Percentiles rank a stretch among this genome's conserved stretches.
Evolutionary conservation across 2,329 filamentous ascomycete species (phyloP).

Genomic region (Rhytidhysteron rufulum): DNA sequence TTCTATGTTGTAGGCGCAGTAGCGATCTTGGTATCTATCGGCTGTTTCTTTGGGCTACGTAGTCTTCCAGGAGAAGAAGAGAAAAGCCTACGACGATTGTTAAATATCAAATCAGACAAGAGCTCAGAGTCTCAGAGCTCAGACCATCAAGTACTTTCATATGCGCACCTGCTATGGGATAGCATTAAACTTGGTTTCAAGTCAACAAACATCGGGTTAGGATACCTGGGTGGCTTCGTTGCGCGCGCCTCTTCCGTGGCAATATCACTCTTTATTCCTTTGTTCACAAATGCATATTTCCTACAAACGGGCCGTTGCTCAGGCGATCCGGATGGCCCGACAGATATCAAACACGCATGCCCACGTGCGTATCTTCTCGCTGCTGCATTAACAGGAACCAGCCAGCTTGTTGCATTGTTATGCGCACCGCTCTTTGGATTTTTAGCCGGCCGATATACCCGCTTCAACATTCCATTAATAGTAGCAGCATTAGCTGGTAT

Average conservation of each 20-base stretch:
- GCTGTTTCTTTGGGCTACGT: constrained; percentile 75
- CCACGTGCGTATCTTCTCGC: constrained; percentile 83
- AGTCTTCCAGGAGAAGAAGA: constrained; percentile 66
- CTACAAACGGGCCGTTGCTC: constrained; percentile 72
- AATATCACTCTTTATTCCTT: constrained; percentile 89
- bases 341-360: constrained; percentile 79
- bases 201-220: constrained; percentile 75
- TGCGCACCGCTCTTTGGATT: constrained; percentile 86
- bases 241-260: constrained; percentile 91
- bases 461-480: constrained; percentile 70
- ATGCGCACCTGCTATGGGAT: constrained; percentile 38
- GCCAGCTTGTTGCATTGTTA: constrained; percentile 80
- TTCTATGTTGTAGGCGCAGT: constrained; percentile 82
- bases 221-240: constrained; percentile 91
- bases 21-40: constrained; percentile 66
- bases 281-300: constrained; percentile 90
- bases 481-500: constrained; percentile 70
- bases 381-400: constrained; percentile 80
- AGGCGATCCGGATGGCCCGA: constrained; percentile 36
- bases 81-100: constrained; percentile 61
- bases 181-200: constrained; percentile 61
- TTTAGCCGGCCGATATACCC: constrained; percentile 62
- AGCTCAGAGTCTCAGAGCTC: constrained; percentile 10
- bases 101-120: constrained; percentile 23
- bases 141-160: constrained; percentile 61